Conservation (phyloP, 164 flowering plant genomes). For the Liriodendron chinense region DNA sequence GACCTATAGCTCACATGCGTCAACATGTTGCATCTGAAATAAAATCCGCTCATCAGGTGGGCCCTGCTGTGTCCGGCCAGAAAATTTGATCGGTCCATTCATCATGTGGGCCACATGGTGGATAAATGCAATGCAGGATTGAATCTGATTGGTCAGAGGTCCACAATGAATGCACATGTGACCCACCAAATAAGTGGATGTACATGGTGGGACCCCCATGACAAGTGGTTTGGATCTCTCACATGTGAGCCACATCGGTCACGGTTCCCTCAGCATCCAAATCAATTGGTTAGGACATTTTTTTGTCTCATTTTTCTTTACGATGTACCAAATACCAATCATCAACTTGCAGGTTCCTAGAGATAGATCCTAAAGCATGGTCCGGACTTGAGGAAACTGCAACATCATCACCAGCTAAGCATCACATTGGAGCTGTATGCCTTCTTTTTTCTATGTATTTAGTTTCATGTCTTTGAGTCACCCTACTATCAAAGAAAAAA, state of each 20-base stretch:
- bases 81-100: too few species aligned
- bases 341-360: slow-evolving; percentile 43
- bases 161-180: not conserved
- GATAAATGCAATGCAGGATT: too few species aligned
- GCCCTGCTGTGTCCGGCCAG: too few species aligned
- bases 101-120: too few species aligned
- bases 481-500: too few species aligned
- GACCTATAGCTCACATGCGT: too few species aligned
- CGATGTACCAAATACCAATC: not conserved
- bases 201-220: not conserved
- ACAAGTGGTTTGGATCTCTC: not conserved
- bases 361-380: slow-evolving; percentile 70
- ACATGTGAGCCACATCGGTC: not conserved
- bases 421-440: slow-evolving; percentile 83
- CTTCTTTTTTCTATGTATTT: not conserved
- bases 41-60: too few species aligned
- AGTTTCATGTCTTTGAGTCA: not conserved
- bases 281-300: not conserved
- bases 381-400: slow-evolving; percentile 84
- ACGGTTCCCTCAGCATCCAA: not conserved
- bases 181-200: not conserved
- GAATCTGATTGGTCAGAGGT: too few species aligned
- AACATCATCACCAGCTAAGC: slow-evolving; percentile 39
- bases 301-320: not conserved
- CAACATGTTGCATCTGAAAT: too few species aligned